phyloP scores from a whole-genome alignment of 202 grass and related monocot species.

The Elaeis oleifera region DNA sequence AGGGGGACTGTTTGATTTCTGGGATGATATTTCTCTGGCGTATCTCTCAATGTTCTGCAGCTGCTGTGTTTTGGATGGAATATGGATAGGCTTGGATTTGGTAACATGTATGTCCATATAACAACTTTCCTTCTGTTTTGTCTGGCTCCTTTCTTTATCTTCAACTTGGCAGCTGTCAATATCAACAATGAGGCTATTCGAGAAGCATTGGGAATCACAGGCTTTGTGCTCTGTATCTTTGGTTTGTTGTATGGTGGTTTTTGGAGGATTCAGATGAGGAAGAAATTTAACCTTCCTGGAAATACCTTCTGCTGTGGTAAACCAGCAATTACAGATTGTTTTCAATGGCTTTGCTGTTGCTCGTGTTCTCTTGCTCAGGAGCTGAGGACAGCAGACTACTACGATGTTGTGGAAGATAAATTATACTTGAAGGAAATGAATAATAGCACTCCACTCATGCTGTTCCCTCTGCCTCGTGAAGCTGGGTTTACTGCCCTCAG shows the following conservation, averaged over 20 bases:
- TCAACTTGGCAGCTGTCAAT: slow-evolving; percentile 72
- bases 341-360: slow-evolving; percentile 65
- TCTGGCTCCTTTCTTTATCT: slow-evolving; percentile 70
- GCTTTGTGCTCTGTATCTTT: slow-evolving; percentile 45
- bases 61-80: slow-evolving; percentile 90
- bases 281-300: slow-evolving; percentile 41
- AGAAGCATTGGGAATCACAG: slow-evolving; percentile 38
- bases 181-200: slow-evolving; percentile 39
- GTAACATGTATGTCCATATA: slow-evolving; percentile 72
- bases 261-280: slow-evolving; percentile 83
- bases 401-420: slow-evolving; percentile 34
- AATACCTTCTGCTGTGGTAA: slow-evolving; percentile 42
- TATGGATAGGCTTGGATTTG: slow-evolving; percentile 48
- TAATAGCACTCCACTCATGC: not conserved
- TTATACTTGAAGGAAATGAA: slow-evolving; percentile 15
- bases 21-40: slow-evolving; percentile 64
- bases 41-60: slow-evolving; percentile 69
- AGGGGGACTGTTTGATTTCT: slow-evolving; percentile 41
- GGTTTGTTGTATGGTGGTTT: slow-evolving; percentile 80
- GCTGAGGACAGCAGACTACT: slow-evolving; percentile 61
- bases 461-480: slow-evolving; percentile 16
- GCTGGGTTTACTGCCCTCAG: not conserved
- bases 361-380: slow-evolving; percentile 62
- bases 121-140: slow-evolving; percentile 68
- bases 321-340: slow-evolving; percentile 45